A percentile compares a stretch with the other conserved stretches of the same genome.
These are phyloP conservation scores for Kazachstania taianensis DNA, from an alignment of 805 yeast genomes.

Conservation along the genomic window DNA sequence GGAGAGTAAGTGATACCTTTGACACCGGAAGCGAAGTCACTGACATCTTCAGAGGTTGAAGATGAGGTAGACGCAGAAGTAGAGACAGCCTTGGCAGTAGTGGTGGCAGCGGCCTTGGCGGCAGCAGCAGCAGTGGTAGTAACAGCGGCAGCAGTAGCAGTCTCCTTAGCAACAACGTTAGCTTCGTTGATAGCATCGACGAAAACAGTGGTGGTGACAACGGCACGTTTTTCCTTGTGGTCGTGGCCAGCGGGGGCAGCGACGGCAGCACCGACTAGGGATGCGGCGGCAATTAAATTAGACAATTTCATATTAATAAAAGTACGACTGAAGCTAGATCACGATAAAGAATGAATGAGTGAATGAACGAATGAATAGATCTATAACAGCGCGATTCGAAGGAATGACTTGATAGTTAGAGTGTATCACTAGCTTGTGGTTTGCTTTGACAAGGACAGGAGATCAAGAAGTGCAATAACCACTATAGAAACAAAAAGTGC, in stretches of 20 bases:
- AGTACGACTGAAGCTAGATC: too few relatives aligned
- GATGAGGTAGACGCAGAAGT: constrained; percentile 27
- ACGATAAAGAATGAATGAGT: too few relatives aligned
- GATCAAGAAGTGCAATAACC: too few relatives aligned
- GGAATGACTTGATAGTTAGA: constrained; percentile 10
- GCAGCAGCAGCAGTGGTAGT: constrained; percentile 22
- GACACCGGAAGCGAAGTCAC: constrained; percentile 39
- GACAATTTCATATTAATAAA: constrained; percentile 40
- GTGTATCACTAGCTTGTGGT: too few relatives aligned
- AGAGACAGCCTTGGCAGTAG: constrained; percentile 9
- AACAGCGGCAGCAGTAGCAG: constrained; percentile 14
- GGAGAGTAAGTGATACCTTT: constrained; percentile 81
- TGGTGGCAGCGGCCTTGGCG: constrained; percentile 20
- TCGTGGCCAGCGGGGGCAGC: constrained; percentile 63
- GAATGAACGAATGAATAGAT: neutral
- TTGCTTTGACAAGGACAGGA: too few relatives aligned
- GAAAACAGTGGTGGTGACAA: constrained; percentile 36
- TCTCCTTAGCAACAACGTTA: neutral
- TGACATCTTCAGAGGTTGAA: constrained; percentile 27
- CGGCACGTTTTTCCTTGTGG: constrained; percentile 38
- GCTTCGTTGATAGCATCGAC: constrained; percentile 16
- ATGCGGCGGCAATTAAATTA: constrained; percentile 36
- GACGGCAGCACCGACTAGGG: constrained; percentile 38
- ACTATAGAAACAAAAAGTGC: too few relatives aligned
- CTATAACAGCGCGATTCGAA: constrained; percentile 3